Conservation (phyloP, 306 rosid species). For the Castanea sativa region DNA sequence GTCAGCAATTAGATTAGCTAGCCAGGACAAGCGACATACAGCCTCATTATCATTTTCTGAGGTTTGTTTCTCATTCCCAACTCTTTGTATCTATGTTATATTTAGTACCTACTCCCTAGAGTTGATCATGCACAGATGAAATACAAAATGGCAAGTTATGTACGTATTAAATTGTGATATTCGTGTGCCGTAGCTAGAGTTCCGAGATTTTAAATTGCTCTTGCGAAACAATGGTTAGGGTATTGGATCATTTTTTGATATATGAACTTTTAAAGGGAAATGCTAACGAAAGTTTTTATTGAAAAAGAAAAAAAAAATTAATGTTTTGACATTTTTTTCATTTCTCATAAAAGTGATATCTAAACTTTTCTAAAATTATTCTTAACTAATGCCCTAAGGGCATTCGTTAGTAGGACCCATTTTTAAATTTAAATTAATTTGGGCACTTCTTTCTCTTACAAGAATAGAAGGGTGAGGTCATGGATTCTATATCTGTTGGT, state of each 20-base stretch:
- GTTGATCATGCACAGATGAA: background rate
- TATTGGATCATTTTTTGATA: background rate
- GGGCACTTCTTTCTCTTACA: too few species aligned
- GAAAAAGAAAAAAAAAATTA: too few species aligned
- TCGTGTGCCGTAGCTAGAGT: background rate
- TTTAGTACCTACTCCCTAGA: background rate
- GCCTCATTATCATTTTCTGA: conserved; percentile 85
- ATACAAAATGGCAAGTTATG: background rate
- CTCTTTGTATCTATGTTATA: background rate
- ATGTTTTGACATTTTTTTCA: too few species aligned
- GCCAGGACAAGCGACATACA: conserved; percentile 68
- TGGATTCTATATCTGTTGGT: too few species aligned
- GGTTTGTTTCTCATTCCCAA: conserved; percentile 45
- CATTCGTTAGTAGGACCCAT: too few species aligned
- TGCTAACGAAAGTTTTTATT: too few species aligned
- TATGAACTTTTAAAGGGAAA: background rate
- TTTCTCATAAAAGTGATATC: too few species aligned
- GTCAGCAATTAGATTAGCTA: conserved; percentile 78
- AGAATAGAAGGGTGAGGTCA: too few species aligned
- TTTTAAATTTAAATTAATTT: background rate
- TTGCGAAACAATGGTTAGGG: background rate
- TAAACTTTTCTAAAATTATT: too few species aligned
- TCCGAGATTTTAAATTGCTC: background rate
- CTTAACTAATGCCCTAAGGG: too few species aligned
- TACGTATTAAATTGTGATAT: background rate